These are phyloP conservation scores for Helenozyma baotianmanensis DNA, from an alignment of 805 yeast species.

Conservation along the genomic window DNA sequence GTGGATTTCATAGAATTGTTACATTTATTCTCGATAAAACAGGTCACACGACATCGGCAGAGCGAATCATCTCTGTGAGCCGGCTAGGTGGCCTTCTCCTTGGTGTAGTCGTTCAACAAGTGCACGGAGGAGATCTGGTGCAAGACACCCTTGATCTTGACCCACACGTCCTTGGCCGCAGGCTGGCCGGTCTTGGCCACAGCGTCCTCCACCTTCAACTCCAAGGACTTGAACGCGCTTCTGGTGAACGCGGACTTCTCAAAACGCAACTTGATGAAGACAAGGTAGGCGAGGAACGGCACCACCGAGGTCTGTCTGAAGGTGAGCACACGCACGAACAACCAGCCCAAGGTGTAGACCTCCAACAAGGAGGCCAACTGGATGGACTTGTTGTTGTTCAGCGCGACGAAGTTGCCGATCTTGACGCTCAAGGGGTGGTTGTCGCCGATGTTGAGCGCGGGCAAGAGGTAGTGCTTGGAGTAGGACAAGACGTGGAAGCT, in stretches of 20 bases:
- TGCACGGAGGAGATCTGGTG: slow-evolving; percentile 24
- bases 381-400: slow-evolving; percentile 34
- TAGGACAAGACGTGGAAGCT: slow-evolving; percentile 79
- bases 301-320: slow-evolving; percentile 62
- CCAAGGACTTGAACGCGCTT: slow-evolving; percentile 61
- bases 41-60: too few relatives aligned
- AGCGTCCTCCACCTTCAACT: slow-evolving; percentile 42
- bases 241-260: slow-evolving; percentile 74
- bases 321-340: slow-evolving; percentile 49
- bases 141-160: slow-evolving; percentile 26
- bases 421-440: slow-evolving; percentile 32
- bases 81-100: slow-evolving; percentile 26
- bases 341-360: slow-evolving; percentile 40
- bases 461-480: slow-evolving; percentile 59
- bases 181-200: slow-evolving; percentile 28
- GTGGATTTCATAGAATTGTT: too few relatives aligned
- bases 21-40: too few relatives aligned
- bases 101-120: slow-evolving; percentile 33
- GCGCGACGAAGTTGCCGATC: slow-evolving; percentile 31
- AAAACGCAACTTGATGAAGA: slow-evolving; percentile 72
- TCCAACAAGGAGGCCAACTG: slow-evolving; percentile 38
- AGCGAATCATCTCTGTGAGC: too few relatives aligned
- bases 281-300: slow-evolving; percentile 47
- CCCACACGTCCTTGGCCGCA: slow-evolving; percentile 34
- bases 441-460: slow-evolving; percentile 44